phyloP scores from a whole-genome alignment of 1,284 basidiomycete species.

The Rhodotorula mucilaginosa region DNA sequence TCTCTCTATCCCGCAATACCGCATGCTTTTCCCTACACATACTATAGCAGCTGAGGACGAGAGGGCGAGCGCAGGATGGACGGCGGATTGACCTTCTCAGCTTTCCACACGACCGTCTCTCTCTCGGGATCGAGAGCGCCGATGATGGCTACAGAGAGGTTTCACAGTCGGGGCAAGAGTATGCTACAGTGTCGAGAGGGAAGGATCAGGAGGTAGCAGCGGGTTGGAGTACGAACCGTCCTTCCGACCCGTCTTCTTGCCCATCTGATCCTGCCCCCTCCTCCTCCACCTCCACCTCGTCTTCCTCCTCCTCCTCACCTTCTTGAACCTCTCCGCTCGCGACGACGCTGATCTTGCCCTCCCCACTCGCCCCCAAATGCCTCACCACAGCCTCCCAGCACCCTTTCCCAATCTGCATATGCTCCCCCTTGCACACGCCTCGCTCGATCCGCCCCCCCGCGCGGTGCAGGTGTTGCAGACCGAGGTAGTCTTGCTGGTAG shows the following conservation, averaged over 20 bases:
- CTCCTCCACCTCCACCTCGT: neutral
- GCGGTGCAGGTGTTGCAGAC: conserved; percentile 71
- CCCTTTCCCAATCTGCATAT: conserved; percentile 69
- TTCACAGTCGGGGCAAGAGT: no score
- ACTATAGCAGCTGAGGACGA: no score
- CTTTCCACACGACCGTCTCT: no score
- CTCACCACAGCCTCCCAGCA: conserved; percentile 55
- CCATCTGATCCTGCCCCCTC: neutral
- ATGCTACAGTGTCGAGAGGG: no score
- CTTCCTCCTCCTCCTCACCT: neutral
- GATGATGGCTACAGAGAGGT: no score
- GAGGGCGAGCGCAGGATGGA: no score
- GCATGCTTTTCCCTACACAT: no score
- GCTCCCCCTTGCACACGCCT: conserved; percentile 69
- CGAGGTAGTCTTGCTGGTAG: conserved; percentile 85
- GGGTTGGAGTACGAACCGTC: neutral
- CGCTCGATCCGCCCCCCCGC: conserved; percentile 62
- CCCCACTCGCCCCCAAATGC: neutral
- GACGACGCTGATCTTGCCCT: neutral
- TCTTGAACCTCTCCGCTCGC: neutral
- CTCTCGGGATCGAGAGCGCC: no score
- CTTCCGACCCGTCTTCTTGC: no score
- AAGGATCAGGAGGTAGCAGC: no score
- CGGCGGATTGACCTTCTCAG: no score
- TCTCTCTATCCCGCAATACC: no score